phyloP scores from a whole-genome alignment of 768 basidiomycete species.

The Mycena filopes region DNA sequence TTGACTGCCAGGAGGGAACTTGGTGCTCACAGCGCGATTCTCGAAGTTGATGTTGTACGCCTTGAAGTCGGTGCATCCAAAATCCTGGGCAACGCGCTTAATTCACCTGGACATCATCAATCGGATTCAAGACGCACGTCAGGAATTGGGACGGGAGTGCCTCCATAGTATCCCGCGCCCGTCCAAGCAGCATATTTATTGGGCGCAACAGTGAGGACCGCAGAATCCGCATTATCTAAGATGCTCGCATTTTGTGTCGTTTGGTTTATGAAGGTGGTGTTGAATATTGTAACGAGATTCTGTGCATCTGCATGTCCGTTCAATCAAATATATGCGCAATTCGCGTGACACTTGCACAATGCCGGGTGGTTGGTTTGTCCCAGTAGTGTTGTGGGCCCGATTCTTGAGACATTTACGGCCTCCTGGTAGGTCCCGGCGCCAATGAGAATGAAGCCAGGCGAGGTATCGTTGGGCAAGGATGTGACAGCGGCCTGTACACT shows the following conservation, averaged over 20 bases:
- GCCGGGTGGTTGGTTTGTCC: conserved; percentile 34
- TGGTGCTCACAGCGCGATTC: conserved; percentile 48
- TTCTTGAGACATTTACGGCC: conserved; percentile 44
- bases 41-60: conserved; percentile 62
- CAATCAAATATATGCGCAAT: not conserved
- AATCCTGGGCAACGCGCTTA: conserved; percentile 30
- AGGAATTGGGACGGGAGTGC: conserved; percentile 43
- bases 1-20: not conserved
- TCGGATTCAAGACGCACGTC: conserved; percentile 12
- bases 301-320: conserved; percentile 15
- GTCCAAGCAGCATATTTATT: conserved; percentile 53
- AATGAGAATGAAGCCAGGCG: conserved; percentile 38
- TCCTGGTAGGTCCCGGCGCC: conserved; percentile 46
- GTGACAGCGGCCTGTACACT: conserved; percentile 40
- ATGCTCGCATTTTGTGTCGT: conserved; percentile 35
- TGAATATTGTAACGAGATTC: conserved; percentile 33
- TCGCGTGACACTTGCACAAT: conserved; percentile 7
- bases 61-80: conserved; percentile 56
- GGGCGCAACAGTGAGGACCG: conserved; percentile 54
- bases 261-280: conserved; percentile 48
- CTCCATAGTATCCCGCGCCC: conserved; percentile 52
- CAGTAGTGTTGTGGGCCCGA: conserved; percentile 42
- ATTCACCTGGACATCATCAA: not conserved
- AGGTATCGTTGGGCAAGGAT: conserved; percentile 31
- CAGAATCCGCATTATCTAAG: conserved; percentile 54